Percentiles rank a stretch among this genome's conserved stretches.
Evolutionary conservation across 257 asterid genomes (phyloP).

Genomic region (Ballota nigra): DNA sequence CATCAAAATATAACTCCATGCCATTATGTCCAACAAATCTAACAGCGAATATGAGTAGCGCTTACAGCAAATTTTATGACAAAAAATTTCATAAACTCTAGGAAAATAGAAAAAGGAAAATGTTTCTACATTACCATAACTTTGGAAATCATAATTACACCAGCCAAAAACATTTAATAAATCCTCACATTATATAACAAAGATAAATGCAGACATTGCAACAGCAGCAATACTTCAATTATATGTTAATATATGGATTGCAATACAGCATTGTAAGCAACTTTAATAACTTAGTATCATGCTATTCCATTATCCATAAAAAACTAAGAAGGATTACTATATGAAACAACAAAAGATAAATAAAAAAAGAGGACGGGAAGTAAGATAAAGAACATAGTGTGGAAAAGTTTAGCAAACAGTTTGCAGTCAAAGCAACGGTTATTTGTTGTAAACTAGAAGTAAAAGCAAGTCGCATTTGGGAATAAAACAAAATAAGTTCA

Average conservation of each 20-base stretch:
- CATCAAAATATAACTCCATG: not conserved
- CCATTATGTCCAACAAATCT: not conserved
- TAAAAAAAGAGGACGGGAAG: not conserved
- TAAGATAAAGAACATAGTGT: not conserved
- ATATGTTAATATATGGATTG: constrained; percentile 2
- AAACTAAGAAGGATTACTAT: not conserved
- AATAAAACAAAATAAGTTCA: constrained; percentile 20
- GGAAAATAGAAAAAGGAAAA: not conserved
- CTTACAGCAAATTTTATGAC: not conserved
- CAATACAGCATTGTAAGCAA: not conserved
- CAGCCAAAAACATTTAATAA: not conserved
- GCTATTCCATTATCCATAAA: not conserved
- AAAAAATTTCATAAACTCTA: not conserved
- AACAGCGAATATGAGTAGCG: not conserved
- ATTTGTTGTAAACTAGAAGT: not conserved
- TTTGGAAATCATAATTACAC: not conserved
- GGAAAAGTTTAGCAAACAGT: not conserved
- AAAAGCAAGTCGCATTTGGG: not conserved
- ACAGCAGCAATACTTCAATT: not conserved
- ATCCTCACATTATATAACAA: not conserved
- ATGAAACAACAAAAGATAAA: not conserved
- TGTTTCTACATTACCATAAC: not conserved
- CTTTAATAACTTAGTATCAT: not conserved
- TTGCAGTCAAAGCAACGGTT: not conserved
- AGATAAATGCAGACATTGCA: not conserved